These are phyloP conservation scores for Wickerhamomyces strasburgensis DNA, from an alignment of 805 yeast genomes.

Conservation along the genomic window DNA sequence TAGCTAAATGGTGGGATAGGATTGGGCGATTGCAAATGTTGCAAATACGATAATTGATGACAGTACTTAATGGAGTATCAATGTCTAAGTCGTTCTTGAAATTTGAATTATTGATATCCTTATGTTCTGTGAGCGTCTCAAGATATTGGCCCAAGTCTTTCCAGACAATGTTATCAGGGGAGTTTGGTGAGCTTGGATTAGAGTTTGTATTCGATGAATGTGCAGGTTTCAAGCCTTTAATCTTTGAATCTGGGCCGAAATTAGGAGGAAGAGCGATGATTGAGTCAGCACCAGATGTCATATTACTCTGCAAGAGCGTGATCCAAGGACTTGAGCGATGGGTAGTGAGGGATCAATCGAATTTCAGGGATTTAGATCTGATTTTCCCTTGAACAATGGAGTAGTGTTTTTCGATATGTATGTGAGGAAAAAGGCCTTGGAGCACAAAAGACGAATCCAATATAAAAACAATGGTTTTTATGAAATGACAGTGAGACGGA, in stretches of 20 bases:
- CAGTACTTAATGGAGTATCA: slow-evolving; percentile 33
- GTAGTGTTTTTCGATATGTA: background rate
- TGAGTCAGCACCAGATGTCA: slow-evolving; percentile 23
- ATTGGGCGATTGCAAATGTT: slow-evolving; percentile 44
- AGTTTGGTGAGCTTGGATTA: background rate
- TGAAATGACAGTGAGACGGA: too few relatives aligned
- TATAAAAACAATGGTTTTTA: too few relatives aligned
- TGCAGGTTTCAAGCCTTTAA: slow-evolving; percentile 20
- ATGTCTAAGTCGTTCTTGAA: slow-evolving; percentile 20
- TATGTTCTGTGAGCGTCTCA: slow-evolving; percentile 21
- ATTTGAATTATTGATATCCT: slow-evolving; percentile 5
- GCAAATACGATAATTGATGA: slow-evolving; percentile 41
- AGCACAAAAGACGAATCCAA: too few relatives aligned
- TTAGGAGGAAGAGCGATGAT: slow-evolving; percentile 14
- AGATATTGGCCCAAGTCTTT: slow-evolving; percentile 29
- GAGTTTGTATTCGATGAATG: slow-evolving; percentile 1
- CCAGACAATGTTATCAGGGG: slow-evolving; percentile 23
- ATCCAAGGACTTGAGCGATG: too few relatives aligned
- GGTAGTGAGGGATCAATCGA: background rate
- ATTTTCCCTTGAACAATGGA: background rate
- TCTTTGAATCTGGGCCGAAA: slow-evolving; percentile 24
- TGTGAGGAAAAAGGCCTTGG: too few relatives aligned
- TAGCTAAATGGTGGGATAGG: slow-evolving; percentile 30
- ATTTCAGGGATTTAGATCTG: too few relatives aligned
- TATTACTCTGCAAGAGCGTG: slow-evolving; percentile 3